Evolutionary conservation across 805 yeast genomes (phyloP), one percentile per base, ranked within the genome.

Genomic region (Dipodascus albidus): DNA sequence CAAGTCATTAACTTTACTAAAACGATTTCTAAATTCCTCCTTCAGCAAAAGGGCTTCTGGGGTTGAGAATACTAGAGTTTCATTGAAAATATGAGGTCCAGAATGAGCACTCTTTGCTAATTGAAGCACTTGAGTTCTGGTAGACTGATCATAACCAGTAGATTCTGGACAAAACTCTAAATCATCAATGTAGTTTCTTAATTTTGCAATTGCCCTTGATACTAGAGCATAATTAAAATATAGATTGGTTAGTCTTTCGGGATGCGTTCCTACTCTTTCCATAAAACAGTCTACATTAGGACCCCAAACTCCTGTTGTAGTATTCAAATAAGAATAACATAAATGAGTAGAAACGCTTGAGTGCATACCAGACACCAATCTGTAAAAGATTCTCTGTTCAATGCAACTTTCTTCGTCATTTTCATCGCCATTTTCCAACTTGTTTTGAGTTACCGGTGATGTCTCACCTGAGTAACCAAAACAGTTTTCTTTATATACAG

Each of bases 291-390:
- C 79, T 54, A 88, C 72, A 65, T 89, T 83, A 19, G 97, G 96
- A 31, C 80, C 87, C 81, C 95, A 91, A 51, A 79, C 76, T 27
- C 87, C 90, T 1, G 93, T 81, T 48, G 75, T 76, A 42, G 80
- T 74, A 66, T 86, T 78, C 57, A 85, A 73, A 66, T 78, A 86
- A 64, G 91, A 97, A 64, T 85, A 86, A 17, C 95, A 80, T 56
- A 93, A 74, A 69, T 93, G 99, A 1, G 95, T 89, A 3, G 95
- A 91, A 57, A 93, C 88, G 1, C 96, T 87, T 1, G 96, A 88
- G 65, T 93, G 99, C 84, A 93, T 79, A 1, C 99, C 99, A 23
- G 93, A 83, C 21, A 93, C 76, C 52, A 93, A 70, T 59, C 93
- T 79, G 70, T 85, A 93, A 62, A 93, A 93, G 42, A 90, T 81